Evolutionary conservation across 75 land plant genomes (phyloP), one percentile per base, ranked within the genome.

Genomic region (Sequoia sempervirens): DNA sequence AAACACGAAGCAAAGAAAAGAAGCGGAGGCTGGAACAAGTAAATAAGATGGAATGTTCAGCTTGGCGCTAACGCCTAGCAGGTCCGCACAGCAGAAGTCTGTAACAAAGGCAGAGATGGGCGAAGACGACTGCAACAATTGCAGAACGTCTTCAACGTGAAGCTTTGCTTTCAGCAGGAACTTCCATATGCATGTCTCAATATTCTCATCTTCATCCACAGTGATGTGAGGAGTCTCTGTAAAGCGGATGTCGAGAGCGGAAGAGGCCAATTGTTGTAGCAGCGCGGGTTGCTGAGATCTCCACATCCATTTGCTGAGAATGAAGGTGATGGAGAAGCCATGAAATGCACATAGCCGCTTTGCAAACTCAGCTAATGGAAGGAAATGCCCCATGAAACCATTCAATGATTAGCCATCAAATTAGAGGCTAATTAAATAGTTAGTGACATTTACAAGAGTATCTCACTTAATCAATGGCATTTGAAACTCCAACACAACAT

Each of bases 31-130:
- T 1, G 88, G 58, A 20, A 36, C 17, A 30, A 80, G 50, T n/a
- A 30, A 28, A 3, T 41, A 78, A 17, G n/a, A 20, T 10, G 83
- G 88, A 0, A 87, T 79, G 82, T 36, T 47, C 1, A 87, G 30
- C 37, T 32, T 79, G 46, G 10, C 36, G 41, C 82, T 82, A n/a
- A 54, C 38, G 8, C 84, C 28, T 18, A 75, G 75, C 26, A 78
- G 61, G 0, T 40, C 47, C 0, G 81, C 1, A 41, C 75, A 38
- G 11, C 45, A n/a, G 2, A 41, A 17, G 66, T 87, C 88, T 5
- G 56, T 64, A 28, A 87, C 54, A 37, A 87, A 36, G 66, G 84
- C 83, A 2, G 86, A 75, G 85, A 83, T 20, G 15, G 79, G 68
- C 1, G 84, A 18, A 28, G 80, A 78, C 11, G 80, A 38, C 13